A percentile compares a stretch with the other conserved stretches of the same genome.
phyloP scores from a whole-genome alignment of 441 rosid genomes.

The Gossypium lobatum region DNA sequence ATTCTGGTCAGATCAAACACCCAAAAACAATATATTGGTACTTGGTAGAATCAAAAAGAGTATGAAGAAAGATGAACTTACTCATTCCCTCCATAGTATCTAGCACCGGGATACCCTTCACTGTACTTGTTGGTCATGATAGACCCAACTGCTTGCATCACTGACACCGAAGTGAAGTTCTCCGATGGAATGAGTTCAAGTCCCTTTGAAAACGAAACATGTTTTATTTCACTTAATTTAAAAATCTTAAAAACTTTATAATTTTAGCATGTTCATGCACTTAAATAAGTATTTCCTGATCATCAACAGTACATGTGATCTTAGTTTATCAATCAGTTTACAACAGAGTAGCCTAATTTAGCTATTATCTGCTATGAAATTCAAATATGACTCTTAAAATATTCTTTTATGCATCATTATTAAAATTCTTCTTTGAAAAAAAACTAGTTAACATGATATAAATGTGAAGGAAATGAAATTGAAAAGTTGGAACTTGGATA shows the following conservation, averaged over 20 bases:
- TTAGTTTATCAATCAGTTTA: not conserved
- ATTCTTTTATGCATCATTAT: too few species aligned
- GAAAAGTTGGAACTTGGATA: not conserved
- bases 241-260: not conserved
- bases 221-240: not conserved
- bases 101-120: conserved; percentile 95
- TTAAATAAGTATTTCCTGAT: not conserved
- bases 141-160: conserved; percentile 92
- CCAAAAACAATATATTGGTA: not conserved
- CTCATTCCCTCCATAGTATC: conserved; percentile 98
- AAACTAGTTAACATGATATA: not conserved
- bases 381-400: too few species aligned
- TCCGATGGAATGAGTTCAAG: conserved; percentile 92
- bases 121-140: conserved; percentile 93
- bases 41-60: not conserved
- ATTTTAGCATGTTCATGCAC: not conserved
- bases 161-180: conserved; percentile 89
- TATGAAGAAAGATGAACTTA: conserved; percentile 25
- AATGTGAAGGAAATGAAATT: not conserved
- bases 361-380: too few species aligned
- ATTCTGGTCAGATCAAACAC: not conserved
- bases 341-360: too few species aligned
- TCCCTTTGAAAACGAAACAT: conserved; percentile 42
- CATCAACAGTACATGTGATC: not conserved
- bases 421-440: too few species aligned